Base-by-base conservation (phyloP, 805 yeast species). In the Yarrowia alimentaria region DNA sequence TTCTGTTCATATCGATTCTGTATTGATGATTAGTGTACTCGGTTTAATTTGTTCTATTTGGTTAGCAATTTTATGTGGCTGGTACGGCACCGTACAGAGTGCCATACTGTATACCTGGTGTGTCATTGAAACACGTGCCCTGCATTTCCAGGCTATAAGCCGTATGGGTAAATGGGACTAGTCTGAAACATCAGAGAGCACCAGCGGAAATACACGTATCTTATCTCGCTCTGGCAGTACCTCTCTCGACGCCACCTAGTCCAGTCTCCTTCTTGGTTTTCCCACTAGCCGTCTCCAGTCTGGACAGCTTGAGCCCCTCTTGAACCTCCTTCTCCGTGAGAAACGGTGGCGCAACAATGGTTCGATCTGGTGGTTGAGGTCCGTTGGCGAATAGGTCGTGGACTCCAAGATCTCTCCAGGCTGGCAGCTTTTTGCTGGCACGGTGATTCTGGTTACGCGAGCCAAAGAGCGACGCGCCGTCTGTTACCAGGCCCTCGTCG, bases 401-500 rank as follows among this genome's bases (percentile, higher is more conserved):
- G 12, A 55, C 51, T 5, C 57, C 60, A 6, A 58, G 48, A 43
- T 59, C 61, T 24, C 45, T 45, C 61, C 61, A 59, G 4, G 55
- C 55, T 9, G 58, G 55, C 6, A 20, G 12, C 26, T 35, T 54
- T 12, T 42, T 26, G n/a, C 31, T 29, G 37, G 55, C 42, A 18
- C 47, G 33, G 6, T 40, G 47, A 10, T 40, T 30, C 19, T 40
- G 47, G 25, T 40, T 40, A 1, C 47, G 47, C 11, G 53, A 48
- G 11, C 60, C 60, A 48, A 58, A 57, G 12, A 53, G 54, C 12
- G 60, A 54, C 6, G 53, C 56, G 22, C 58, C 62, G 8, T 60
- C 57, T 4, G 62, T 54, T 10, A 53, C 40, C 8, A 56, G 38
- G 3, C 60, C 64, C 20, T 60, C 63, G n/a, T 60, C 59, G 31